These are phyloP conservation scores for Pseudogymnoascus sp. DNA, from an alignment of 2,329 filamentous ascomycete genomes.

Conservation along the genomic window DNA sequence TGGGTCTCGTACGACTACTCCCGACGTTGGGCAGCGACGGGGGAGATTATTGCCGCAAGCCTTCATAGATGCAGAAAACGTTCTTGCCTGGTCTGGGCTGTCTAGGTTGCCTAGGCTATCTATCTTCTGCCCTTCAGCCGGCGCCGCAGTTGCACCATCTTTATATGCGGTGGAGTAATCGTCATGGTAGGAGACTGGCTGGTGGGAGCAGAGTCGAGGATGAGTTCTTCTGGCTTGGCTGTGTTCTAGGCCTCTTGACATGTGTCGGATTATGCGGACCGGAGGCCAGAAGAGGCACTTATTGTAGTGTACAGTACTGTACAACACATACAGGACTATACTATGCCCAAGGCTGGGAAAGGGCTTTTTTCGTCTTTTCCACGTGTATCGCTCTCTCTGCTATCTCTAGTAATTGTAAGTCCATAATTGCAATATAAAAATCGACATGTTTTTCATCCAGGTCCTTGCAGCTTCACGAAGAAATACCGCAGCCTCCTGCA, in stretches of 20 bases:
- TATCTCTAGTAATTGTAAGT: not conserved
- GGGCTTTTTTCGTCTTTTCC: not conserved
- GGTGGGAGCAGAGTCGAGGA: not conserved
- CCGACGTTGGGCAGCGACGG: not conserved
- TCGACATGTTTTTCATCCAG: not conserved
- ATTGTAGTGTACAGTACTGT: not conserved
- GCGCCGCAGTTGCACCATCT: not conserved
- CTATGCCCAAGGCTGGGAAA: not conserved
- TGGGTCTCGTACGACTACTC: not conserved
- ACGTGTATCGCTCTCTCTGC: not conserved
- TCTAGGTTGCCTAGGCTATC: not conserved
- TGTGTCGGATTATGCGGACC: not conserved
- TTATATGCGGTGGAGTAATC: not conserved
- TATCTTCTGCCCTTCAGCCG: not conserved
- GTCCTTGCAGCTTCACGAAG: not conserved
- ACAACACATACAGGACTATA: not conserved
- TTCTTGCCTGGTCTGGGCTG: not conserved
- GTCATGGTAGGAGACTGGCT: not conserved
- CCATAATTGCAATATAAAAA: not conserved
- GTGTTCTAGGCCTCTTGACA: not conserved
- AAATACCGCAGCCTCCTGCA: not conserved
- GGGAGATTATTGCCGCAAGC: not conserved
- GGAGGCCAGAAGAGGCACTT: not conserved
- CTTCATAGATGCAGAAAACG: not conserved
- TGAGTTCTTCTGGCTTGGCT: not conserved